These are phyloP conservation scores for Tubosaeta brunneosetosa DNA, from an alignment of 768 basidiomycete species.

Conservation along the genomic window DNA sequence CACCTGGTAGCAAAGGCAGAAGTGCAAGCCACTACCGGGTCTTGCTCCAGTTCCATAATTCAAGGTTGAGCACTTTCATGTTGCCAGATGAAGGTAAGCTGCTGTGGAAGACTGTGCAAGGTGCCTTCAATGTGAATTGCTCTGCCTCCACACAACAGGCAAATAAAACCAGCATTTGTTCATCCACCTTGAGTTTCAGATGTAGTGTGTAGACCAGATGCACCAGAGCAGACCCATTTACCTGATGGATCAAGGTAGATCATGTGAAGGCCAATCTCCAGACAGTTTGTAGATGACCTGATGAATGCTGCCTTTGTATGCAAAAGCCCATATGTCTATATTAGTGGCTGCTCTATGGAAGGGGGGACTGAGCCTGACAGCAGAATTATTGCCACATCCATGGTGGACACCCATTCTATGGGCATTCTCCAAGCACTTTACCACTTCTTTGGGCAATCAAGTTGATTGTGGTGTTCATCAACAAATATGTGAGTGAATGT, in stretches of 20 bases:
- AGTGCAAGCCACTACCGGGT: conserved; percentile 4
- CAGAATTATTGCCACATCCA: neutral
- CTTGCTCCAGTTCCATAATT: neutral
- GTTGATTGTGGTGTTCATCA: conserved; percentile 7
- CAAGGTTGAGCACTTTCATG: neutral
- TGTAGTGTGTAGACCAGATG: neutral
- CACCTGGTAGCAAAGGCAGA: conserved; percentile 5
- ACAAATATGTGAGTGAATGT: conserved; percentile 1
- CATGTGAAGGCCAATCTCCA: conserved; percentile 2
- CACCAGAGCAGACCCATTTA: neutral
- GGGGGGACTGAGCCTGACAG: conserved; percentile 1
- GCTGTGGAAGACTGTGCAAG: conserved; percentile 4
- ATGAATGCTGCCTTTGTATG: neutral
- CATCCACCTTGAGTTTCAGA: neutral
- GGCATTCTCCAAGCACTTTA: neutral
- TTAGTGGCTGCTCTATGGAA: neutral
- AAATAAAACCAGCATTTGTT: conserved; percentile 4
- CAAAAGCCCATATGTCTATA: neutral
- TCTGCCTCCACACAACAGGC: neutral
- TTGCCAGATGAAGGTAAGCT: neutral
- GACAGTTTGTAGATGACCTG: neutral
- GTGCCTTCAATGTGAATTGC: neutral
- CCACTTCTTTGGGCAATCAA: neutral
- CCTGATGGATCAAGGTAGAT: neutral
- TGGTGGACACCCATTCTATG: neutral